Evolutionary conservation across 2,329 filamentous ascomycete genomes (phyloP).

Genomic region (Alternaria sp.): DNA sequence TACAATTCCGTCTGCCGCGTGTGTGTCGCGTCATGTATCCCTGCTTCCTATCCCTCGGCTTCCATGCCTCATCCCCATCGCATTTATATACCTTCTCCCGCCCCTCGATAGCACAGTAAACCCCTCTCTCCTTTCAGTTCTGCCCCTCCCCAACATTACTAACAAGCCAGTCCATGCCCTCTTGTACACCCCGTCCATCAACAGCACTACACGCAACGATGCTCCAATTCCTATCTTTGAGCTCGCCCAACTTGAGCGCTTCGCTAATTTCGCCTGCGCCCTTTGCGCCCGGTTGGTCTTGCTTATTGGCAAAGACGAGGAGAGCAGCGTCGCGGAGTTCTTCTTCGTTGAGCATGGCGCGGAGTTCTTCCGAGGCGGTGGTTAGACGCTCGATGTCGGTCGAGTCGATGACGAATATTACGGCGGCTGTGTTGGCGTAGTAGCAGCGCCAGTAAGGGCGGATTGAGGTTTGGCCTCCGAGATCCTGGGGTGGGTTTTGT

Average conservation of each 20-base stretch:
- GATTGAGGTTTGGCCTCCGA: constrained; percentile 98
- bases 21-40: constrained; percentile 17
- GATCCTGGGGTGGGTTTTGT: constrained; percentile 65
- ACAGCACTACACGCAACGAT: constrained; percentile 98
- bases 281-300: constrained; percentile 96
- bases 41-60: constrained; percentile 6
- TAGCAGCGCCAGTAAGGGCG: constrained; percentile 99
- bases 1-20: constrained; percentile 14
- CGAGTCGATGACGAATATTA: constrained; percentile 98
- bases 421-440: constrained; percentile 97
- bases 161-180: constrained; percentile 99
- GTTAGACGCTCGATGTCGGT: constrained; percentile 96
- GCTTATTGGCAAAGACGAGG: constrained; percentile 98
- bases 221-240: constrained; percentile 98
- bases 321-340: constrained; percentile 92
- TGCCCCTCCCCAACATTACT: constrained; percentile 58
- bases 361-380: constrained; percentile 90
- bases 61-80: constrained; percentile 11
- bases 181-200: constrained; percentile 90
- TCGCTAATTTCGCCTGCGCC: constrained; percentile 97
- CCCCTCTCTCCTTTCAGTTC: constrained; percentile 8
- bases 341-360: constrained; percentile 96
- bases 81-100: constrained; percentile 1
- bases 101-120: background rate
- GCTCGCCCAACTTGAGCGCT: constrained; percentile 84